Evolutionary conservation across 192 early-diverging fungal genomes (phyloP).

Genomic region (Backusella liffmaniae): DNA sequence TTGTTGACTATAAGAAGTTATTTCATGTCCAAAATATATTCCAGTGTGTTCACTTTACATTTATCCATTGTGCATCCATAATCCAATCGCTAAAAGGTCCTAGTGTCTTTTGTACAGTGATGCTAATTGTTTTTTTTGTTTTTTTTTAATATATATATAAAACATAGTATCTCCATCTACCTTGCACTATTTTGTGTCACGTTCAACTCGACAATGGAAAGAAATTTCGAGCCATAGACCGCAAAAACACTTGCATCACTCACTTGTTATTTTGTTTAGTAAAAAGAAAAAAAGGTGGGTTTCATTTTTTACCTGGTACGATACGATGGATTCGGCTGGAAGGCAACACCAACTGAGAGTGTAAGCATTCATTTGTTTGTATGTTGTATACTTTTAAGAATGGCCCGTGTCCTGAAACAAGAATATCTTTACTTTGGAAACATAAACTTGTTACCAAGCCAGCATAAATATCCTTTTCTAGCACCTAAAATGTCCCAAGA

Average conservation of each 20-base stretch:
- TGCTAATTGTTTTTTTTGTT: neutral
- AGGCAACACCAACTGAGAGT: conserved; percentile 35
- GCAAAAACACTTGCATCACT: conserved; percentile 21
- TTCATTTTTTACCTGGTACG: conserved; percentile 40
- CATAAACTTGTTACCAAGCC: conserved; percentile 47
- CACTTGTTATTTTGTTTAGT: neutral
- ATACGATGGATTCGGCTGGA: conserved; percentile 51
- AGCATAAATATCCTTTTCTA: conserved; percentile 37
- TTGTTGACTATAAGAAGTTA: neutral
- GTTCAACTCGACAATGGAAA: conserved; percentile 18
- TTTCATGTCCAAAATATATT: neutral
- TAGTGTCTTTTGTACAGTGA: conserved; percentile 33
- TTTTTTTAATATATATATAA: too few species aligned
- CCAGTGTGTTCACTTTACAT: conserved; percentile 14
- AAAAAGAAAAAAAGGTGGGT: neutral
- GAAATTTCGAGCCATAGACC: conserved; percentile 52
- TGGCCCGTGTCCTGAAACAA: conserved; percentile 56
- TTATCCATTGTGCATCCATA: conserved; percentile 71
- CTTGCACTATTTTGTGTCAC: conserved; percentile 2
- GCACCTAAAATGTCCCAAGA: neutral
- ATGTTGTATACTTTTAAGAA: conserved; percentile 52
- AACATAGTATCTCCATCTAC: neutral
- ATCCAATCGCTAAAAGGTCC: conserved; percentile 73
- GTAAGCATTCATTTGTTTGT: conserved; percentile 38
- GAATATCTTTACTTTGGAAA: conserved; percentile 46